Percentiles rank a stretch among this genome's conserved stretches.
phyloP scores from a whole-genome alignment of 345 rosid species.

The Alliaria petiolata region DNA sequence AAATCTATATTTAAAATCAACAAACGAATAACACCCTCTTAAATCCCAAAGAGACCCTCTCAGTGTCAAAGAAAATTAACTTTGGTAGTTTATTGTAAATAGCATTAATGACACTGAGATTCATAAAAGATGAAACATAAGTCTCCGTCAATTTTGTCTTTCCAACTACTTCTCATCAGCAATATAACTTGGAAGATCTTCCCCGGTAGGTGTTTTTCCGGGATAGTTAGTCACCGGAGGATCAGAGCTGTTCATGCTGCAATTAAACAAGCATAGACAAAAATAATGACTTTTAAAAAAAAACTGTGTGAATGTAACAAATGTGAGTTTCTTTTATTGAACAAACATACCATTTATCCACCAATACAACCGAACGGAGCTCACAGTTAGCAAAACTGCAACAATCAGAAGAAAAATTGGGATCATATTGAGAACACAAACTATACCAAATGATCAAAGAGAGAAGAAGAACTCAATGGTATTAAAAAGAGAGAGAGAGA shows the following conservation, averaged over 20 bases:
- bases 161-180: conserved; percentile 27
- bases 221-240: conserved; percentile 48
- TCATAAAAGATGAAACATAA: neutral
- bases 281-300: neutral
- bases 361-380: conserved; percentile 61
- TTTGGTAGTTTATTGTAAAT: neutral
- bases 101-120: neutral
- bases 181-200: conserved; percentile 58
- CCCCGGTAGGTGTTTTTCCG: conserved; percentile 50
- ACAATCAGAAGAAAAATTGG: neutral
- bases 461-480: neutral
- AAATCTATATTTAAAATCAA: neutral
- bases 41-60: neutral
- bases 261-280: neutral
- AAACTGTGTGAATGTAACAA: neutral
- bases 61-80: neutral
- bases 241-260: conserved; percentile 47
- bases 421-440: neutral
- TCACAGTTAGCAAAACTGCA: conserved; percentile 75
- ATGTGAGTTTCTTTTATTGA: neutral
- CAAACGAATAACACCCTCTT: neutral
- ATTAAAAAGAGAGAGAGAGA: too few relatives aligned
- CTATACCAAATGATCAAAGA: neutral
- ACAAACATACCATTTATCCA: conserved; percentile 52
- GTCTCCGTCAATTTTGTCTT: neutral